Base-by-base conservation (phyloP, 192 early-diverging fungal species). In the Dissophora ornata region DNA sequence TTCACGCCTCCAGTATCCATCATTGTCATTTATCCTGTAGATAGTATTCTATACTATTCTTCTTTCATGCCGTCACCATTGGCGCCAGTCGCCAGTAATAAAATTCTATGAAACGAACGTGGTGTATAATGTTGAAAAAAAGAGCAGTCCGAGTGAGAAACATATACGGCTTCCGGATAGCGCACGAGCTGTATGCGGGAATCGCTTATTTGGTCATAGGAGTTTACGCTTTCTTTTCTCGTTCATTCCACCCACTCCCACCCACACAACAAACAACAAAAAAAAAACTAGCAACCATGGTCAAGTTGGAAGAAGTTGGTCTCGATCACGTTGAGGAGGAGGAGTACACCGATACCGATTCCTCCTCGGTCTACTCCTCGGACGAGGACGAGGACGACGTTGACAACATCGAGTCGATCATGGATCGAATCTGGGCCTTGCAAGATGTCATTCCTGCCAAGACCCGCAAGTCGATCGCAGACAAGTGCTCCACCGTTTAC, bases 381-480 rank as follows among this genome's bases (percentile, higher is more conserved):
- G 88, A 92, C 47, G 88, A 92, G 9, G 70, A 73, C 18, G 70
- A 73, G n/a, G 70, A 63, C 54, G 70, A 73, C 26, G 70, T 73
- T 33, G 80, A 88, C 28, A 81, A 88, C 24, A 90, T 94, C 24
- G 94, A 97, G 71, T 90, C 92, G 22, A 60, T 96, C 32, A 78
- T 93, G 34, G 94, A 95, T 42, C 89, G 96, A 36, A 57, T 97
- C 46, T 60, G 75, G 25, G 96, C 96, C 9, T 83, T 97, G 32
- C 90, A 86, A 67, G 96, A 97, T 63, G 92, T 97, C 57, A 85
- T 97, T 62, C 95, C 95, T 2, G 84, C 85, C 19, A 83, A 89
- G 56, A 87, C 88, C 21, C 90, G 95, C 48, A 84, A 85, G 33
- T 81, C 82, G 18, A 71, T 95, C 25, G 84, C 88, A 13, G 74